Base-by-base conservation (phyloP, 495 filamentous ascomycete genomes). In the Tuber melanosporum region DNA sequence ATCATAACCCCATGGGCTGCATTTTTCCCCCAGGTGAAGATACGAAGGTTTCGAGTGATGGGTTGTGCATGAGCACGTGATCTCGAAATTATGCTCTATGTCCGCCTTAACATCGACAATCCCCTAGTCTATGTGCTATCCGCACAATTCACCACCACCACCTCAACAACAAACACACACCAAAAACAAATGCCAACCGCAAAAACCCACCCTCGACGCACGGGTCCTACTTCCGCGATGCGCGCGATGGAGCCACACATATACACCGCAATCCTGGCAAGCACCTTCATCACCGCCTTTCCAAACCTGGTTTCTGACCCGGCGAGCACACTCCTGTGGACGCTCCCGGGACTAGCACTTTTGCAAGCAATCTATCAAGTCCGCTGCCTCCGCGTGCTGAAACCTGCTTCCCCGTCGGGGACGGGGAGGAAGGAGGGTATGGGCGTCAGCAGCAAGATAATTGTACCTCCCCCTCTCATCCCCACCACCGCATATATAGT, bases 311-410 rank as follows among this genome's bases (percentile, higher is more conserved):
- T 97, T 19, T 85, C 86, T 45, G 87, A 94, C 81, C 94, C 95
- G 12, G 88, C 92, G 12, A 82, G 87, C 22, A 87, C 90, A 22
- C 88, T 99, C 74, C 78, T 87, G 2, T 87, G 79, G 46, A 85
- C 88, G 43, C 83, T 95, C n/a, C 88, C 91, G 3, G 85, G 89
- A 71, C 85, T 95, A 20, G 85, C 88, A 2, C 83, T 87, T 3
- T 80, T 94, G 2, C 95, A 98, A 83, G 83, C 89, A 19, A 84
- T 80, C 7, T 97, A 94, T 83, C 90, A 87, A 62, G 83, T 93
- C 26, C 76, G 91, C 39, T 97, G 94, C 84, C 87, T 97, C 19
- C 93, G 93, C 14, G 6, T 36, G 26, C 3, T 88, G 88, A 26
- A 90, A 87, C 0, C 91, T 76, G 32, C 84, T 81, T 79, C 78